Percentiles rank a stretch among this genome's conserved stretches.
phyloP scores from a whole-genome alignment of 2,329 filamentous ascomycete genomes.

The Paecilomyces sp. region DNA sequence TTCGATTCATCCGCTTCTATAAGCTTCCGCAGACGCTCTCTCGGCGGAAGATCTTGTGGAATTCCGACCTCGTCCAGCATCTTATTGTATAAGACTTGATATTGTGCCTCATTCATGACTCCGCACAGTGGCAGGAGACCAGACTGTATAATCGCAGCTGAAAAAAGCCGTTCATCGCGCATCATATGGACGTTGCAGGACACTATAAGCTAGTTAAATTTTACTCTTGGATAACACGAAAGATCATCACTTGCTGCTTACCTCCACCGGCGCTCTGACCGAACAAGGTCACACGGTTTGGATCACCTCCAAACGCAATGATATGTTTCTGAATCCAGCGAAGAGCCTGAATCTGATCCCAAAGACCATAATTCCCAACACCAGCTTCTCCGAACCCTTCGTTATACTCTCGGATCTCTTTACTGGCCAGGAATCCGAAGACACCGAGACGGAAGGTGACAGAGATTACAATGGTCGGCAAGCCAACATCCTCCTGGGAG shows the following conservation, averaged over 20 bases:
- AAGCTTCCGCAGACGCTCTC: not conserved
- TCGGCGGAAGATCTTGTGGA: not conserved
- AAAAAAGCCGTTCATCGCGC: not conserved
- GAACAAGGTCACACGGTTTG: not conserved
- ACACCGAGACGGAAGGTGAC: not conserved
- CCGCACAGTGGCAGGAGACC: not conserved
- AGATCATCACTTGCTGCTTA: not conserved
- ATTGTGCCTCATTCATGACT: not conserved
- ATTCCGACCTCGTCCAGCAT: not conserved
- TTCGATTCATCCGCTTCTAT: not conserved
- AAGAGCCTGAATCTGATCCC: conserved; percentile 18
- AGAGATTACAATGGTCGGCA: not conserved
- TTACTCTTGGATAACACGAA: not conserved
- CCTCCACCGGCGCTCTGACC: not conserved
- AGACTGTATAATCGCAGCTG: not conserved
- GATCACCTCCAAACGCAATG: conserved; percentile 23
- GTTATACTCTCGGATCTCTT: not conserved
- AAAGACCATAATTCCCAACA: conserved; percentile 28
- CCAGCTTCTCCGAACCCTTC: not conserved
- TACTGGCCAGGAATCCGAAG: not conserved
- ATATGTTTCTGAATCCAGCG: conserved; percentile 26
- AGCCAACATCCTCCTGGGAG: not conserved
- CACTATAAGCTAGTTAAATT: not conserved
- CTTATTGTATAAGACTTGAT: not conserved
- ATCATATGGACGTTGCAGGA: not conserved